Evolutionary conservation across 208 protist species (phyloP), one percentile per base, ranked within the genome.

Genomic region (Histomonas meleagridis): DNA sequence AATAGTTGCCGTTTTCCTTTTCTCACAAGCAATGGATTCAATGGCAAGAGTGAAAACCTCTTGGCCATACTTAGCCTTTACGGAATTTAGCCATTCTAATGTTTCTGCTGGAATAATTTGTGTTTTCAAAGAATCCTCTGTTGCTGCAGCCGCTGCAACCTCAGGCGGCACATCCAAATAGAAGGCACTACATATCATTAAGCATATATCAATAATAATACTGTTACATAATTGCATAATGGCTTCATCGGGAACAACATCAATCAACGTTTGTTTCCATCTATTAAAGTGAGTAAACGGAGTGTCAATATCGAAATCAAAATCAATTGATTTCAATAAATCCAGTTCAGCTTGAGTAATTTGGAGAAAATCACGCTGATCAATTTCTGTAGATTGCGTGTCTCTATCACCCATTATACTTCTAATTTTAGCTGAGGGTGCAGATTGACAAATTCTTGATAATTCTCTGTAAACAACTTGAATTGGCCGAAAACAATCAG

Each of bases 121-220:
- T n/a, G 70, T 18, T n/a, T 18, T 14, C 46, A 79, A 32, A 32
- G 70, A 79, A 28, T 79, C 70, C 1, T 12, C 32, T 28, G 23
- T 49, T 16, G 70, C 70, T n/a, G 70, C 32, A n/a, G 70, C 70
- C n/a, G 70, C 70, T 46, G 70, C 70, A 79, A 79, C 70, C 28
- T 79, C 70, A 32, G 70, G 70, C 7, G 70, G 70, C 23, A 79
- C 18, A 35, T 79, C 70, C 5, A 79, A 23, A 79, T 79, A 79
- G 40, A 18, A 79, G 18, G 18, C 23, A n/a, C n/a, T 46, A 43
- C 70, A 79, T 79, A 79, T 79, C n/a, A 79, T 35, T 18, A 79
- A 28, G 70, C 70, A 79, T 51, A 49, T 79, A 49, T 79, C 70
- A 49, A 79, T 79, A 18, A 79, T 3, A 16, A 46, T 51, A 21